Conservation (phyloP, 2,329 filamentous ascomycete species). For the Sarocladiaceae sp. region DNA sequence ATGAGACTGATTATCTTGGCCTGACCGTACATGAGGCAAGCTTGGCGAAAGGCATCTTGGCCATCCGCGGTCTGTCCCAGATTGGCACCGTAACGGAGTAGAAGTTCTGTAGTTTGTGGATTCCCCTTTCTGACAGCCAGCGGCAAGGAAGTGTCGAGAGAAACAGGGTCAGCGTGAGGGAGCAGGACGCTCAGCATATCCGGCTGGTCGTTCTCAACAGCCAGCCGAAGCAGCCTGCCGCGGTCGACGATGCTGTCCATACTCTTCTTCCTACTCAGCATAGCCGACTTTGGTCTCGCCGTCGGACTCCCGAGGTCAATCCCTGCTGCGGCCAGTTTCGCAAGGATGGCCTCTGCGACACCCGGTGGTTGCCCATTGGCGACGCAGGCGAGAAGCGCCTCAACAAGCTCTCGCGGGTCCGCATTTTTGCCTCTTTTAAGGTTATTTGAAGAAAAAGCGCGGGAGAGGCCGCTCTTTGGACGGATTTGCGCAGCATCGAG, state of each 20-base stretch:
- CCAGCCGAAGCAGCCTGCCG: slow-evolving; percentile 43
- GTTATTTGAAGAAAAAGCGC: slow-evolving; percentile 30
- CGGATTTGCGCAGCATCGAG: slow-evolving; percentile 27
- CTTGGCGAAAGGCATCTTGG: slow-evolving; percentile 46
- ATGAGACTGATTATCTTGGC: slow-evolving; percentile 41
- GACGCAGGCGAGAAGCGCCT: slow-evolving; percentile 32
- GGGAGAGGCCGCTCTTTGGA: slow-evolving; percentile 32
- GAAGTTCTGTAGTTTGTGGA: slow-evolving; percentile 35
- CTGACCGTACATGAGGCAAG: slow-evolving; percentile 40
- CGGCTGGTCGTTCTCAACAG: slow-evolving; percentile 41
- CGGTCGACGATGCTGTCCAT: slow-evolving; percentile 42
- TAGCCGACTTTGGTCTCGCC: slow-evolving; percentile 39
- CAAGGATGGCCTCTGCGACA: slow-evolving; percentile 49
- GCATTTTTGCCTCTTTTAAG: slow-evolving; percentile 42
- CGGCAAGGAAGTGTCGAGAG: slow-evolving; percentile 44
- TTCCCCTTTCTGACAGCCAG: slow-evolving; percentile 41
- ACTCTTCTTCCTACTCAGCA: slow-evolving; percentile 44
- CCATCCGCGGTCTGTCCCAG: slow-evolving; percentile 40
- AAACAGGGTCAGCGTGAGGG: slow-evolving; percentile 44
- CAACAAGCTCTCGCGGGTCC: slow-evolving; percentile 47
- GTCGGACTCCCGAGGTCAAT: slow-evolving; percentile 41
- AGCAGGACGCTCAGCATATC: slow-evolving; percentile 49
- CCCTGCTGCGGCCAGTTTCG: slow-evolving; percentile 41
- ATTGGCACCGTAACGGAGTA: slow-evolving; percentile 46
- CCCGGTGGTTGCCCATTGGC: slow-evolving; percentile 43